Conservation (phyloP, 1,284 basidiomycete species). For the Ganoderma meredithae region DNA sequence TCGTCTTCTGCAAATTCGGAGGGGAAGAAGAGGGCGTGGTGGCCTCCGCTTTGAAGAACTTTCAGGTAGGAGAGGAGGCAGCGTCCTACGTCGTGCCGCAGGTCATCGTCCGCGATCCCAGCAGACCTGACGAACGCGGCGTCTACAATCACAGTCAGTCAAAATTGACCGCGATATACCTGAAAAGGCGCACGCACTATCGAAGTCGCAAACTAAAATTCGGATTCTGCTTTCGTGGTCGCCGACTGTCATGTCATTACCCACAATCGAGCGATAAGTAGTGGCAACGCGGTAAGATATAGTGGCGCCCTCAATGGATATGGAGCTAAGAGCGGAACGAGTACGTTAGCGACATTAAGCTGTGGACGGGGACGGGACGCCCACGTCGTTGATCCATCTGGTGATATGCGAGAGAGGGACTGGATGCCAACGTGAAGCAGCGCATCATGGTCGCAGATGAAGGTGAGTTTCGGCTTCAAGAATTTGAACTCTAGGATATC, state of each 20-base stretch:
- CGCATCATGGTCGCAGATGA: slow-evolving; percentile 42
- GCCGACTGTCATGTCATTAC: slow-evolving; percentile 34
- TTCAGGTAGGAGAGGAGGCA: slow-evolving; percentile 34
- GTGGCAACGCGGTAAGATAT: slow-evolving; percentile 34
- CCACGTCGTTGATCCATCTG: not conserved
- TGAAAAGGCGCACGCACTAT: slow-evolving; percentile 17
- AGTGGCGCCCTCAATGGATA: not conserved
- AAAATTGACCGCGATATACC: not conserved
- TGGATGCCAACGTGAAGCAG: slow-evolving; percentile 32
- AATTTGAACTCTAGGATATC: slow-evolving; percentile 31
- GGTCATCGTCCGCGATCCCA: slow-evolving; percentile 13
- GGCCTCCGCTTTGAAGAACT: slow-evolving; percentile 38
- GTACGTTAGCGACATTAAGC: slow-evolving; percentile 9
- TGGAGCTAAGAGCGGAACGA: no score
- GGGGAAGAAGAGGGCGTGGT: slow-evolving; percentile 41
- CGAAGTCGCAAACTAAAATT: slow-evolving; percentile 34
- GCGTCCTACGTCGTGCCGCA: slow-evolving; percentile 19
- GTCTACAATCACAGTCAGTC: slow-evolving; percentile 14
- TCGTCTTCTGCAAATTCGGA: slow-evolving; percentile 41
- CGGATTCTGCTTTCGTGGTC: slow-evolving; percentile 35
- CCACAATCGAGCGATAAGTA: slow-evolving; percentile 25
- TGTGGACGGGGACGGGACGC: not conserved
- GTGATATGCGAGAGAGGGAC: not conserved
- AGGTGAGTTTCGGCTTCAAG: slow-evolving; percentile 32
- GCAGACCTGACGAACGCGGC: slow-evolving; percentile 2